Evolutionary conservation across 192 early-diverging fungal genomes (phyloP), one percentile per base, ranked within the genome.

Genomic region (Coemansia sp.): DNA sequence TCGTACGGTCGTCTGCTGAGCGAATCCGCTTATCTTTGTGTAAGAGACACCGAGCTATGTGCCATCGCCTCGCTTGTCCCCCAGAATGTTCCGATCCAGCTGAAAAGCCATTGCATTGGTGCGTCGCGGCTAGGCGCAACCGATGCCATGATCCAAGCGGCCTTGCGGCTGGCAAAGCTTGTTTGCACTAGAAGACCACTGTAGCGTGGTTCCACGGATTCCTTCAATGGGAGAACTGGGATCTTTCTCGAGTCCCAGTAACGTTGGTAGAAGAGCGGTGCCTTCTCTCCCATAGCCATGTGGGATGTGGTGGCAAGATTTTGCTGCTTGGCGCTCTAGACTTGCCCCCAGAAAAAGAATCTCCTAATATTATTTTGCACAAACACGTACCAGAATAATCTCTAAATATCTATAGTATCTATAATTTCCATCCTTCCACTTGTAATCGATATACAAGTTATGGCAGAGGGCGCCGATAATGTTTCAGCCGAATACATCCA

Each of bases 41-140:
- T 49, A 22, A 21, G 71, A 19, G 76, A 78, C 26, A 78, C 76
- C 4, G 76, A 78, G 41, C 46, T 78, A 4, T 78, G 76, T 16
- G 71, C 68, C 11, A 65, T 78, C 1, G 76, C 67, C 0, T 61
- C 71, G 19, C 71, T 78, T 41, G 71, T 78, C 10, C 76, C 76
- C 4, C 67, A 67, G 54, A 51, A 78, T 22, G 76, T 73, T 16
- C 71, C 76, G 3, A 45, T 61, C n/a, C 76, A 78, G 49, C 76
- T 78, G 36, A 78, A 78, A 47, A 78, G 71, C 67, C 76, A 78
- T n/a, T 73, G 67, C 46, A 49, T 73, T 41, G 76, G 76, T n/a
- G 76, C 76, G 6, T 52, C 37, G 9, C 61, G 68, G 11, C 61
- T 78, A 9, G 76, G 76, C 9, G 76, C 76, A 5, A 66, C 70